Conservation (phyloP, 306 rosid species). For the Quercus rubra region DNA sequence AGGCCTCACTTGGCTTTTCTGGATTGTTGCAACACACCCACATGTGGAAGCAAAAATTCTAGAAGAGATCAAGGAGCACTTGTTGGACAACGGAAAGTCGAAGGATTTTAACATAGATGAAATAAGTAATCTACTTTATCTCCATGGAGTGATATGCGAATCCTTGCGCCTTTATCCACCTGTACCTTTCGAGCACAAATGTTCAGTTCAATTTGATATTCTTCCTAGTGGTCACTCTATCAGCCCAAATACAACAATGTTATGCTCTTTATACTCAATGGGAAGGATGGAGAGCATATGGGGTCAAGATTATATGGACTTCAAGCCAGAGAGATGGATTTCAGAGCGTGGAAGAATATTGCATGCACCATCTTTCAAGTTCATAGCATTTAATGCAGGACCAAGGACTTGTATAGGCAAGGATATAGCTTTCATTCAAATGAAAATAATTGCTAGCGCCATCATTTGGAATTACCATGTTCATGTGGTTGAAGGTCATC, state of each 20-base stretch:
- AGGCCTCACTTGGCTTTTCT: conserved; percentile 34
- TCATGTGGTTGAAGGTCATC: conserved; percentile 22
- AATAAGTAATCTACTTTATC: conserved; percentile 16
- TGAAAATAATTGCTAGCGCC: conserved; percentile 23
- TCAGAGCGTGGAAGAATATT: conserved; percentile 9
- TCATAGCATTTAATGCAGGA: conserved; percentile 26
- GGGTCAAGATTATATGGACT: conserved; percentile 34
- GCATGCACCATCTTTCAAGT: conserved; percentile 29
- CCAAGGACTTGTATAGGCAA: conserved; percentile 38
- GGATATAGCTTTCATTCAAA: conserved; percentile 13
- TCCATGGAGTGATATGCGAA: conserved; percentile 32
- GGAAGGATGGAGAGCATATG: conserved; percentile 36
- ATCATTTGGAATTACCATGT: conserved; percentile 24
- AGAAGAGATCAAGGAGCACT: conserved; percentile 13
- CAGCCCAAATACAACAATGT: neutral
- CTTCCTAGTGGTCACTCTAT: conserved; percentile 38
- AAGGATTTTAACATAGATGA: neutral
- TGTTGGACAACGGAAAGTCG: neutral
- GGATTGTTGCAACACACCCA: conserved; percentile 26
- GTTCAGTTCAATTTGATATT: neutral
- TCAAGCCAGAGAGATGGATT: conserved; percentile 48
- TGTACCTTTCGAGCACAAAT: conserved; percentile 20
- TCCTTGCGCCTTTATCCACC: conserved; percentile 33
- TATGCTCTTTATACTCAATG: conserved; percentile 18
- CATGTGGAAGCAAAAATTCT: conserved; percentile 11